Evolutionary conservation across 2,329 filamentous ascomycete species (phyloP).

Genomic region (Colletotrichum musae): DNA sequence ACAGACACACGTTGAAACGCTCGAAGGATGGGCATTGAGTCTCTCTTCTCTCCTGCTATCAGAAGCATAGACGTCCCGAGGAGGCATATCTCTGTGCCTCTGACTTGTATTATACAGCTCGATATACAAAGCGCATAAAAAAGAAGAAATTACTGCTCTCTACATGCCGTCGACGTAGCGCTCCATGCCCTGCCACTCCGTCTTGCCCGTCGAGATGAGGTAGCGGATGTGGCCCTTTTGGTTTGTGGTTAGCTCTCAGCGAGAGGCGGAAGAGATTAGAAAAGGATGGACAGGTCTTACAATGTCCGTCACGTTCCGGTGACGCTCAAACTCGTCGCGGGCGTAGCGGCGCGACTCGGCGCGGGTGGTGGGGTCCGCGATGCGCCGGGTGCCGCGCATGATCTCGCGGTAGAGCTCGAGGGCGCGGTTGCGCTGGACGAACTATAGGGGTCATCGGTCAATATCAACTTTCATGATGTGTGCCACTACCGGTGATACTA

Average conservation of each 20-base stretch:
- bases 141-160: background rate
- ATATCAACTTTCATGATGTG: background rate
- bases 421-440: slow-evolving; percentile 69
- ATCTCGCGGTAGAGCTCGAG: slow-evolving; percentile 72
- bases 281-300: slow-evolving; percentile 52
- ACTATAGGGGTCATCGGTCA: slow-evolving; percentile 55
- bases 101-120: slow-evolving; percentile 31
- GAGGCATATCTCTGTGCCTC: background rate
- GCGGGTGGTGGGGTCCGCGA: slow-evolving; percentile 65
- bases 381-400: slow-evolving; percentile 67
- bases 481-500: background rate
- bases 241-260: background rate
- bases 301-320: slow-evolving; percentile 68
- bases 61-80: too few species aligned
- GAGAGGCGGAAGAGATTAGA: background rate
- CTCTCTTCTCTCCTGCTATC: too few species aligned
- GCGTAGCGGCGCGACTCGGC: slow-evolving; percentile 71
- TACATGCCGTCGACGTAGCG: slow-evolving; percentile 67
- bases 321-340: slow-evolving; percentile 73
- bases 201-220: slow-evolving; percentile 75
- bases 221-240: slow-evolving; percentile 72
- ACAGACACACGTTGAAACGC: too few species aligned
- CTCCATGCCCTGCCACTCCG: slow-evolving; percentile 76
- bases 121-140: background rate
- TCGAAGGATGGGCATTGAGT: too few species aligned